These are phyloP conservation scores for Heritiera littoralis DNA, from an alignment of 345 rosid species.

Conservation along the genomic window DNA sequence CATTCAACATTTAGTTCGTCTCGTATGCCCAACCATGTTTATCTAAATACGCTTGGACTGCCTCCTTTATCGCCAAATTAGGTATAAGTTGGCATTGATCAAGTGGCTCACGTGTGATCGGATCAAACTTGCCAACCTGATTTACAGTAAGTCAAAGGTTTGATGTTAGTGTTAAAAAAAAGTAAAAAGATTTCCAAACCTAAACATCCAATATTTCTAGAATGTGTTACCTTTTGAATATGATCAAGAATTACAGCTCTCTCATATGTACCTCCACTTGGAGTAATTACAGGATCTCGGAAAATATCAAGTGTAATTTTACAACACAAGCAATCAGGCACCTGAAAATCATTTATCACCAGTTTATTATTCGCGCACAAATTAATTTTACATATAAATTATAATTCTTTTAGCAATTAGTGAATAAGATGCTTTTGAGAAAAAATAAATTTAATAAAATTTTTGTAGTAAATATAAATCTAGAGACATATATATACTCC, in stretches of 20 bases:
- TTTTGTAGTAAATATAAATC: no score
- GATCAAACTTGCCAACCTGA: slow-evolving; percentile 89
- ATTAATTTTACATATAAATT: no score
- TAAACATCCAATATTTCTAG: background rate
- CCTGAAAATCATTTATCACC: slow-evolving; percentile 43
- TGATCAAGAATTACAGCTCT: slow-evolving; percentile 86
- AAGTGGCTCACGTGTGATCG: slow-evolving; percentile 71
- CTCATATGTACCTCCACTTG: slow-evolving; percentile 87
- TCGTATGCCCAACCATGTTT: slow-evolving; percentile 86
- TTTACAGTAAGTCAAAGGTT: slow-evolving; percentile 7
- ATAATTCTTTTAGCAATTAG: no score
- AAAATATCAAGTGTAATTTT: slow-evolving; percentile 85
- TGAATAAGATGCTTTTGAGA: no score
- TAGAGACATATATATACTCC: no score
- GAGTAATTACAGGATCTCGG: slow-evolving; percentile 88
- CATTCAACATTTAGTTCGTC: slow-evolving; percentile 21
- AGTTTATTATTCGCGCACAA: no score
- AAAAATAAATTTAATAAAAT: no score
- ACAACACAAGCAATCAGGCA: slow-evolving; percentile 89
- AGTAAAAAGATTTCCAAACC: background rate
- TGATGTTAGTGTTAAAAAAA: background rate
- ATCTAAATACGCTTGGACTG: slow-evolving; percentile 73
- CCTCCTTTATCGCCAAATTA: slow-evolving; percentile 86
- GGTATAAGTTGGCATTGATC: slow-evolving; percentile 54
- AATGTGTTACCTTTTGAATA: slow-evolving; percentile 62